phyloP scores from a whole-genome alignment of 345 rosid genomes.

The Gossypium stocksii region DNA sequence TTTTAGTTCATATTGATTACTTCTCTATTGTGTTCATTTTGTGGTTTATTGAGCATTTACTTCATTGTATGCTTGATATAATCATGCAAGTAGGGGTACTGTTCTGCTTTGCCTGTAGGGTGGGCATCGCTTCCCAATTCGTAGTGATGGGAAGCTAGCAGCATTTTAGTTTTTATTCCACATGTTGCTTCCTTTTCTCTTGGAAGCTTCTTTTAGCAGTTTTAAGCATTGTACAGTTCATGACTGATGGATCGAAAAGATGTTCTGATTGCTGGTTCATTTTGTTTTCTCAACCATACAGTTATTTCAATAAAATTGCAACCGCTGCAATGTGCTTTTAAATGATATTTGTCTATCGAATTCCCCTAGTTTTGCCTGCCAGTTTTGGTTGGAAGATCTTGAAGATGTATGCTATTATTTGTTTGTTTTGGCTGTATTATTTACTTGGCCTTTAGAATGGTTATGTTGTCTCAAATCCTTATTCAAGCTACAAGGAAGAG shows the following conservation, averaged over 20 bases:
- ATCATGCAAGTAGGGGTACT: not conserved
- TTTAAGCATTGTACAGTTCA: slow-evolving; percentile 14
- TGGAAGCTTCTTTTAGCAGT: not conserved
- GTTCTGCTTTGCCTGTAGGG: not conserved
- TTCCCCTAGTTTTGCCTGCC: not conserved
- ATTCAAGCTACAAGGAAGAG: slow-evolving; percentile 71
- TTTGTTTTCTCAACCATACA: not conserved
- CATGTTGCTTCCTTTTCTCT: slow-evolving; percentile 10
- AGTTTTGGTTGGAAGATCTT: not conserved
- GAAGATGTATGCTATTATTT: not conserved
- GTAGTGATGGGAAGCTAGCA: slow-evolving; percentile 3
- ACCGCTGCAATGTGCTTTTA: slow-evolving; percentile 1
- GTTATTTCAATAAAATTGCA: slow-evolving; percentile 8
- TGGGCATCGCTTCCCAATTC: not conserved
- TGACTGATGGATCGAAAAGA: slow-evolving; percentile 3
- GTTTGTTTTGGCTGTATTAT: not conserved
- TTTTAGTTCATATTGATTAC: not conserved
- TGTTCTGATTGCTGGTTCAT: slow-evolving; percentile 3
- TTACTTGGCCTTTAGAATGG: not conserved
- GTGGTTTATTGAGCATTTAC: slow-evolving; percentile 3
- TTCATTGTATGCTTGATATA: slow-evolving; percentile 8
- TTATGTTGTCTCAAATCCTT: slow-evolving; percentile 14
- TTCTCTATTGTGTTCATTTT: not conserved
- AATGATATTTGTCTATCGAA: not conserved
- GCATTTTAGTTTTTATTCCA: slow-evolving; percentile 7